phyloP scores from a whole-genome alignment of 2,329 filamentous ascomycete species.

The Saccharata proteae region DNA sequence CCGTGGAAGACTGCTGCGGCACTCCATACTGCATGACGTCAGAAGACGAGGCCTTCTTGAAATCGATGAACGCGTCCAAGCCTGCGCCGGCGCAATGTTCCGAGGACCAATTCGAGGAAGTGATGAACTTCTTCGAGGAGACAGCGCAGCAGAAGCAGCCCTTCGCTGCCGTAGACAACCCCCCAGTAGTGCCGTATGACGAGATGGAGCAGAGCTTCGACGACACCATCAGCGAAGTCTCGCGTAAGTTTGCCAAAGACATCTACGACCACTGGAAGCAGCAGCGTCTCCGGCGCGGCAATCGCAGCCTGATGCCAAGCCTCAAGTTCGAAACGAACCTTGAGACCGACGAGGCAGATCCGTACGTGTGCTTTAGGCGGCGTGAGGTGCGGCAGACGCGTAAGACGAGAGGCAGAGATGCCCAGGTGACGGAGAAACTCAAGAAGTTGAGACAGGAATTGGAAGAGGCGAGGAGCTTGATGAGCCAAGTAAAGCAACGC shows the following conservation, averaged over 20 bases:
- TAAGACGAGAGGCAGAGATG: conserved; percentile 88
- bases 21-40: conserved; percentile 89
- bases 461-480: conserved; percentile 73
- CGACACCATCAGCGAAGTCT: conserved; percentile 41
- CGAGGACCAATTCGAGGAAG: conserved; percentile 84
- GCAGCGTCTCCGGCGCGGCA: conserved; percentile 53
- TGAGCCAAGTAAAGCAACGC: conserved; percentile 65
- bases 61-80: conserved; percentile 68
- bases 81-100: conserved; percentile 53
- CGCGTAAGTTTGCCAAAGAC: conserved; percentile 54
- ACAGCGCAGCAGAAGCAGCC: conserved; percentile 74
- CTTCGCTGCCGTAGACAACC: conserved; percentile 80
- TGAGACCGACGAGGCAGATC: conserved; percentile 90
- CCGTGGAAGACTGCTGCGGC: conserved; percentile 87
- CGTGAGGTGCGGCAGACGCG: conserved; percentile 88
- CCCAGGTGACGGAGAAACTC: conserved; percentile 87
- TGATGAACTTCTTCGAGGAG: conserved; percentile 92
- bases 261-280: conserved; percentile 86
- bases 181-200: conserved; percentile 53
- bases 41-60: conserved; percentile 78
- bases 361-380: conserved; percentile 94
- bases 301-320: conserved; percentile 60
- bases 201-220: conserved; percentile 53
- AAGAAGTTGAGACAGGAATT: conserved; percentile 84
- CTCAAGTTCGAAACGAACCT: conserved; percentile 92